phyloP scores from a whole-genome alignment of 257 asterid species.

The Primulina eburnea region DNA sequence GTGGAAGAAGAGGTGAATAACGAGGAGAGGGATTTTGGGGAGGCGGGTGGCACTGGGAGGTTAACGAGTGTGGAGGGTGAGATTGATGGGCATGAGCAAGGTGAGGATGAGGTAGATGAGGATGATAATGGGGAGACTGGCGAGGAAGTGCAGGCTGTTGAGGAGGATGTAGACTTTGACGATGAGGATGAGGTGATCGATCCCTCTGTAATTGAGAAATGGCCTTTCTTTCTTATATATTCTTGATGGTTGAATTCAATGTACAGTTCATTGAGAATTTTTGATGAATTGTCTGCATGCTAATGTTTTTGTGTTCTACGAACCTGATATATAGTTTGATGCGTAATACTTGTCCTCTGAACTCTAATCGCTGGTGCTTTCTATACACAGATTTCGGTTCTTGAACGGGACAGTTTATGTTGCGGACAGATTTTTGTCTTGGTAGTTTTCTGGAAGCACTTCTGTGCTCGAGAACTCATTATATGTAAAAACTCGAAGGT shows the following conservation, averaged over 20 bases:
- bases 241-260: background rate
- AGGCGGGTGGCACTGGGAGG: conserved; percentile 60
- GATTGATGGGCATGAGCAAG: conserved; percentile 96
- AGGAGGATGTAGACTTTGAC: conserved; percentile 60
- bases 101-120: conserved; percentile 79
- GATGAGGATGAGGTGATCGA: conserved; percentile 79
- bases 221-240: background rate
- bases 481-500: background rate
- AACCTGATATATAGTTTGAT: background rate
- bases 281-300: background rate
- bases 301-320: background rate
- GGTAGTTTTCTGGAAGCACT: background rate
- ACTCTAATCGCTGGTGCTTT: conserved; percentile 1
- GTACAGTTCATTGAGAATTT: background rate
- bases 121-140: conserved; percentile 89
- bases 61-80: conserved; percentile 67
- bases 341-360: background rate
- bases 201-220: conserved; percentile 7
- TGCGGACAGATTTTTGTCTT: background rate
- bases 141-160: conserved; percentile 72
- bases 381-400: background rate
- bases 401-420: background rate
- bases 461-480: background rate
- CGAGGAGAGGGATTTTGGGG: conserved; percentile 58
- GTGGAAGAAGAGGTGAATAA: conserved; percentile 80